These are phyloP conservation scores for Fusarium keratoplasticum DNA, from an alignment of 2,329 filamentous ascomycete species.

Conservation along the genomic window DNA sequence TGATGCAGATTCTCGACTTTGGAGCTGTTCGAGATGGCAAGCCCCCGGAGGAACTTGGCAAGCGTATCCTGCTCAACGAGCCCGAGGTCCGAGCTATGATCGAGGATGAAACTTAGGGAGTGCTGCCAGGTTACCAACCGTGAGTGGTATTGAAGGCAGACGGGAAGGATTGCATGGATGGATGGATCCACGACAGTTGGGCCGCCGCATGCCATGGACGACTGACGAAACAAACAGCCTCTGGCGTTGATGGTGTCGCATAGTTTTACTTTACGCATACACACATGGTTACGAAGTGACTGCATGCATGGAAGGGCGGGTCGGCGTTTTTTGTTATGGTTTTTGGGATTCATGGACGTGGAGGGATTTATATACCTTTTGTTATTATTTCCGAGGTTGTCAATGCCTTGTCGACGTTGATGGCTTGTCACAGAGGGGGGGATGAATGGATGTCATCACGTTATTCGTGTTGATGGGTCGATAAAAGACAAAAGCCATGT, in stretches of 20 bases:
- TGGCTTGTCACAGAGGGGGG: constrained; percentile 3
- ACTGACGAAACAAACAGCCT: constrained; percentile 29
- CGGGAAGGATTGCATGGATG: neutral
- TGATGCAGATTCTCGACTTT: constrained; percentile 89
- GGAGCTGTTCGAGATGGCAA: constrained; percentile 92
- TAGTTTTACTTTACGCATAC: constrained; percentile 35
- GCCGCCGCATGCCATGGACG: constrained; percentile 13
- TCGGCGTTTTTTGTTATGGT: constrained; percentile 44
- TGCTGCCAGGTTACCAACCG: constrained; percentile 3
- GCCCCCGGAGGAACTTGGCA: constrained; percentile 79
- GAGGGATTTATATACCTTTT: constrained; percentile 44
- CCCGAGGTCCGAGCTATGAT: constrained; percentile 64
- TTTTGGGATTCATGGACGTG: constrained; percentile 25
- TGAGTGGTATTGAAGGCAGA: neutral
- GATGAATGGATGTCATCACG: neutral
- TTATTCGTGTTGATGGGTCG: constrained; percentile 7
- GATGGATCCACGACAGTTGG: constrained; percentile 26
- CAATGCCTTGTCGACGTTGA: constrained; percentile 12
- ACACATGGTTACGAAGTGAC: constrained; percentile 39
- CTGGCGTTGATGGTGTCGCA: constrained; percentile 40
- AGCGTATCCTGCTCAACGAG: constrained; percentile 76
- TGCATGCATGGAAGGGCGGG: constrained; percentile 37
- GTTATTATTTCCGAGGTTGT: constrained; percentile 28
- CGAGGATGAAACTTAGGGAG: constrained; percentile 55
- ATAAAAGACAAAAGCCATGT: constrained; percentile 29